Percentiles rank a stretch among this genome's conserved stretches.
These are phyloP conservation scores for Spatholobus suberectus DNA, from an alignment of 306 rosid species.

Conservation along the genomic window DNA sequence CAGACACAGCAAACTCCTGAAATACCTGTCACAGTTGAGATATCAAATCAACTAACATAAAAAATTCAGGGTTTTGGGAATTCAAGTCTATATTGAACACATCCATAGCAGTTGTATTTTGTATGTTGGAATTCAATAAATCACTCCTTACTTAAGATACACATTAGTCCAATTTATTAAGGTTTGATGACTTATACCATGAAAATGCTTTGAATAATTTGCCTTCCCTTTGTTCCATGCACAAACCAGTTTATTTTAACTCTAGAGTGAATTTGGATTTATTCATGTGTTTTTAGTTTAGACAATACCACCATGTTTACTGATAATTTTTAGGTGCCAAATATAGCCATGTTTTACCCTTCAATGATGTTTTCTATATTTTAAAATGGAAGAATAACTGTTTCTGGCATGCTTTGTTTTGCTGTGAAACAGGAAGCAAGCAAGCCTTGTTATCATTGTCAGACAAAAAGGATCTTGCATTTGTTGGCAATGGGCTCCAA, in stretches of 20 bases:
- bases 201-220: neutral
- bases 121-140: neutral
- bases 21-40: neutral
- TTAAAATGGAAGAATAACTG: neutral
- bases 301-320: neutral
- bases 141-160: neutral
- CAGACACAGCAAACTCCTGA: conserved; percentile 73
- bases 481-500: conserved; percentile 82
- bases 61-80: neutral
- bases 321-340: neutral
- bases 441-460: conserved; percentile 90
- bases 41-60: neutral
- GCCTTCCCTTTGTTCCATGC: neutral
- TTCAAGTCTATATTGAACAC: neutral
- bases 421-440: conserved; percentile 63
- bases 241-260: neutral
- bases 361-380: conserved; percentile 5
- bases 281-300: conserved; percentile 18
- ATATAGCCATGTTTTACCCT: neutral
- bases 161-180: neutral
- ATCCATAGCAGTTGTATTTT: neutral
- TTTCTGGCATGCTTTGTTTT: conserved; percentile 14
- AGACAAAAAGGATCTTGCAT: conserved; percentile 81
- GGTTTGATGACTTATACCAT: neutral
- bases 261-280: neutral